Percentiles rank a stretch among this genome's conserved stretches.
Evolutionary conservation across 805 yeast genomes (phyloP).

Genomic region (Yarrowia alimentaria): DNA sequence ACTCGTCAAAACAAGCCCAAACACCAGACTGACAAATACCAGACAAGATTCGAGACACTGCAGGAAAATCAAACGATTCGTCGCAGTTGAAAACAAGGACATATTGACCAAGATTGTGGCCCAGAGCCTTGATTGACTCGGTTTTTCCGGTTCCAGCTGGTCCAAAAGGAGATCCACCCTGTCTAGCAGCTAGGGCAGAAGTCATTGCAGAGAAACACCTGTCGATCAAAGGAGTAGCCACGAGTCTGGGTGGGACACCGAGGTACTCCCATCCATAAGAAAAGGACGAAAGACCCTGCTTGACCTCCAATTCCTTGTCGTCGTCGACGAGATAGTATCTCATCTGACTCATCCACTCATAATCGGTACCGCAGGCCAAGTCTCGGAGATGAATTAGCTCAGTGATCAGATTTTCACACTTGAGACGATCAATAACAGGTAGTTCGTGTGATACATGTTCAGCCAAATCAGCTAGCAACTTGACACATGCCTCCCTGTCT

Average conservation of each 20-base stretch:
- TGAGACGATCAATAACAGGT: slow-evolving; percentile 42
- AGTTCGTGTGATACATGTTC: slow-evolving; percentile 38
- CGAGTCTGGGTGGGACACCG: slow-evolving; percentile 71
- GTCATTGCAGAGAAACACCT: slow-evolving; percentile 66
- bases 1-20: slow-evolving; percentile 97
- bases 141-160: slow-evolving; percentile 99
- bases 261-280: slow-evolving; percentile 78
- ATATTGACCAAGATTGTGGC: slow-evolving; percentile 71
- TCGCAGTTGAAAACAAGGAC: slow-evolving; percentile 91
- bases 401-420: slow-evolving; percentile 59
- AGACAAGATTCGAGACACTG: slow-evolving; percentile 70
- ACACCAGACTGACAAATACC: slow-evolving; percentile 84
- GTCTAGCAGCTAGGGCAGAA: slow-evolving; percentile 65
- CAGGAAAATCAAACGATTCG: slow-evolving; percentile 75
- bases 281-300: slow-evolving; percentile 53
- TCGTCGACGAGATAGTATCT: no score
- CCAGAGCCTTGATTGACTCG: slow-evolving; percentile 82
- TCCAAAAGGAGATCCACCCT: slow-evolving; percentile 91
- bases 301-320: slow-evolving; percentile 40
- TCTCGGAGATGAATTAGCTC: slow-evolving; percentile 64
- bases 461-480: slow-evolving; percentile 38
- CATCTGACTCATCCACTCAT: slow-evolving; percentile 55
- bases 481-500: slow-evolving; percentile 2
- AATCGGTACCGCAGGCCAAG: slow-evolving; percentile 31
- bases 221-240: slow-evolving; percentile 70